Evolutionary conservation across 768 basidiomycete genomes (phyloP).

Genomic region (Lepiota brunneoincarnata): DNA sequence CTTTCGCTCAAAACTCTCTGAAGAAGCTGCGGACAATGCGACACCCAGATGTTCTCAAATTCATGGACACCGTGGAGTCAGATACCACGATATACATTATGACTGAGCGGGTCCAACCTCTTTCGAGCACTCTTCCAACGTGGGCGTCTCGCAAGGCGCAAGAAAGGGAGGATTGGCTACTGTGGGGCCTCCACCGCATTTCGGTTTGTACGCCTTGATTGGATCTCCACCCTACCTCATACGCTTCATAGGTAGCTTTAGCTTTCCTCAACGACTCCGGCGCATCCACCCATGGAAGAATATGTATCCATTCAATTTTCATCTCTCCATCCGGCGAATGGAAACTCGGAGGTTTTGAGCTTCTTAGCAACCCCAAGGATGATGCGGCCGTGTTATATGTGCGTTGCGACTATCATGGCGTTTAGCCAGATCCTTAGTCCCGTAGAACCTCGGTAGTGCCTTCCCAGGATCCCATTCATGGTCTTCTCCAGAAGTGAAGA

Average conservation of each 20-base stretch:
- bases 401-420: slow-evolving; percentile 25
- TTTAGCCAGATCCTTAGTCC: slow-evolving; percentile 3
- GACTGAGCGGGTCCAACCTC: slow-evolving; percentile 88
- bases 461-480: slow-evolving; percentile 58
- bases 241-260: slow-evolving; percentile 65
- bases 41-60: slow-evolving; percentile 95
- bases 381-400: slow-evolving; percentile 80
- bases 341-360: slow-evolving; percentile 94
- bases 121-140: slow-evolving; percentile 57
- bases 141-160: slow-evolving; percentile 61
- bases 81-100: slow-evolving; percentile 87
- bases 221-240: slow-evolving; percentile 10
- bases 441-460: slow-evolving; percentile 62
- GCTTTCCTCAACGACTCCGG: slow-evolving; percentile 87
- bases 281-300: slow-evolving; percentile 79
- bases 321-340: slow-evolving; percentile 94
- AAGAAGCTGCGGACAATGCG: slow-evolving; percentile 87
- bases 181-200: slow-evolving; percentile 92
- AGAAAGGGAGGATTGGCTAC: slow-evolving; percentile 81
- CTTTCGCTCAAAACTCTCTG: slow-evolving; percentile 85
- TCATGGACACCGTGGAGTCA: slow-evolving; percentile 90
- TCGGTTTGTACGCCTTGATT: slow-evolving; percentile 52
- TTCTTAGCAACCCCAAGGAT: slow-evolving; percentile 82
- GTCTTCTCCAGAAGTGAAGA: slow-evolving; percentile 86
- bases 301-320: slow-evolving; percentile 76